Evolutionary conservation across 345 rosid species (phyloP), one percentile per base, ranked within the genome.

Genomic region (Lumnitzera racemosa): DNA sequence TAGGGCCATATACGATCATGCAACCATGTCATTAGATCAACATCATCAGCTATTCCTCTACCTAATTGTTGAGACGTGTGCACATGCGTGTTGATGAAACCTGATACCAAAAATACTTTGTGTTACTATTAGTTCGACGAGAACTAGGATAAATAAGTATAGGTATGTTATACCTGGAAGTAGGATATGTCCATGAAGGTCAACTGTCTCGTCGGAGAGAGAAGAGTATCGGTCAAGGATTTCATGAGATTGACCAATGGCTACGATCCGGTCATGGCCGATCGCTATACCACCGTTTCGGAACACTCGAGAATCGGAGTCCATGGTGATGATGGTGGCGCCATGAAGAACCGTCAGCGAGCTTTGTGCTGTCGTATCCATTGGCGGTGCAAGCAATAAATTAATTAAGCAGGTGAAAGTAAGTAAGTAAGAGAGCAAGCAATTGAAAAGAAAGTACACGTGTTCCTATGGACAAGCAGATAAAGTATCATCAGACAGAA

Each of bases 1-100:
- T 81, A 86, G 23, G 89, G 92, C 92, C 92, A 86, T 52, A 86
- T 81, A 50, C 89, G 80, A 47, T 54, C 57, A 61, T 86, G 92
- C 63, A 83, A 53, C 89, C 87, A 86, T 0, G 92, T 83, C 76
- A 83, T 70, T 61, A 86, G 56, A 61, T 79, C 85, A 24, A 81
- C 87, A 55, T 86, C 85, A 46, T 81, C 92, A 3, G 92, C 89
- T 52, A 83, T 83, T 61, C 92, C 92, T 69, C 88, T 77, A 0
- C 56, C 92, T 5, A 86, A 74, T 76, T 83, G 91, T 59, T 86
- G 91, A 46, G 91, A 86, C 24, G 86, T 77, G 70, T 86, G 88
- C 5, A 86, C 89, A 27, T 86, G 89, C 11, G 87, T 83, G 72
- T 86, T 86, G 69, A 83, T 57, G 46, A 86, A 68, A 61, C 91